Evolutionary conservation across 2,329 filamentous ascomycete genomes (phyloP), one percentile per base, ranked within the genome.

Genomic region (Metarhizium humberi): DNA sequence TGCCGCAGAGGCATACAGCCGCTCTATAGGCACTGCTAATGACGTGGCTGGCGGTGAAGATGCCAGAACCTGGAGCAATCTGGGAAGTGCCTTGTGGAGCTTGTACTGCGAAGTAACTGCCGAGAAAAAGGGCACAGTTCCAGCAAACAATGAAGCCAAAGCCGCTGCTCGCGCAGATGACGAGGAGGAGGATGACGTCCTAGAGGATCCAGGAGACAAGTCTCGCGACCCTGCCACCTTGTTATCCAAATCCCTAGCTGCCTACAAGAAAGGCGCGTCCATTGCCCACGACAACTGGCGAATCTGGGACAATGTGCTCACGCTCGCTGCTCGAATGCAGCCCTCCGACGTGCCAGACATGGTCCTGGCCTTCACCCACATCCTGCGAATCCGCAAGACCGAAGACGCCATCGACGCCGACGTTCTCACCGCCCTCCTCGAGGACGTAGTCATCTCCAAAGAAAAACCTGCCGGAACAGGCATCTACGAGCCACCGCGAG

Each of bases 291-390:
- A 91, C 63, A 92, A 92, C 72, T 89, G 87, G 80, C 85, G 90
- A 62, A 96, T 99, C 69, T 97, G 92, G 92, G 90, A 95, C 67
- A 99, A 99, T 64, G 87, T 97, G 16, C 81, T 99, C 56, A 94
- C 91, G 0, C 85, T 97, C 25, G 87, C 89, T 0, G 83, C 88
- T 0, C 88, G 90, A 2, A 80, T 94, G 32, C 79, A 78, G 1
- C 92, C 92, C 0, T 86, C 89, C 0, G 83, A 87, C 0, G 85
- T 90, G 65, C 69, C 76, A 0, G 90, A 96, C 58, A 82, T 96
- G 52, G 74, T 96, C 36, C 77, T 86, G 4, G 90, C 90, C 0
- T 79, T 94, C 57, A 81, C 80, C 45, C 83, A 86, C 58, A 78
- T 97, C 52, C 82, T 96, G 54, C 83, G 87, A 29, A 82, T 97